phyloP scores from a whole-genome alignment of 2,329 filamentous ascomycete species.

The Karstenula rhodostoma region DNA sequence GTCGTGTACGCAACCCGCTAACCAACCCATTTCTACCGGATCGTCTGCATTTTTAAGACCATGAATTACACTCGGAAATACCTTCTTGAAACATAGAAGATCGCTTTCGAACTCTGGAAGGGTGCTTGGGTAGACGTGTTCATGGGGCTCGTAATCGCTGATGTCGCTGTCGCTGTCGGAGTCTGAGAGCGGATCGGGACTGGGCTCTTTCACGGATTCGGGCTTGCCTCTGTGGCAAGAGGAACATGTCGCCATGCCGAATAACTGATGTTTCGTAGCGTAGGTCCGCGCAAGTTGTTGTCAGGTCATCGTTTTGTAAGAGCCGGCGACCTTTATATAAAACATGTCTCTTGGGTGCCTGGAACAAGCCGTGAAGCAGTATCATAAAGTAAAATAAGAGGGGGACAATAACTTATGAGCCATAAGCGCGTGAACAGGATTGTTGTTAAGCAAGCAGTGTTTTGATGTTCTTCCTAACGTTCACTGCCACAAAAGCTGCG shows the following conservation, averaged over 20 bases:
- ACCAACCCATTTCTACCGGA: slow-evolving; percentile 13
- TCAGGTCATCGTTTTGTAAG: background rate
- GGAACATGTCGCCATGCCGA: background rate
- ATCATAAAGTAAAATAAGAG: background rate
- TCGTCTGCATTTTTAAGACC: background rate
- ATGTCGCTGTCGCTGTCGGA: slow-evolving; percentile 1
- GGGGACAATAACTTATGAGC: background rate
- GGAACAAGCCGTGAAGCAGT: slow-evolving; percentile 7
- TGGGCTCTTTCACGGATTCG: background rate
- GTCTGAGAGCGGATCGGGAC: background rate
- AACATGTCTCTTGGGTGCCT: slow-evolving; percentile 3
- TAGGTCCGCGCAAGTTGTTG: background rate
- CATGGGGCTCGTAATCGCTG: background rate
- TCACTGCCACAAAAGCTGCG: background rate
- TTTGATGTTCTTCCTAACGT: background rate
- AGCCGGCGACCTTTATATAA: background rate
- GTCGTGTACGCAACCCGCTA: slow-evolving; percentile 15
- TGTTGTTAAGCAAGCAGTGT: background rate
- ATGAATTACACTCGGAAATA: slow-evolving; percentile 14
- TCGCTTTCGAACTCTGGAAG: slow-evolving; percentile 4
- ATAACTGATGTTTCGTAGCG: background rate
- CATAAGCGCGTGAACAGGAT: background rate
- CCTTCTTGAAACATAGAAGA: background rate
- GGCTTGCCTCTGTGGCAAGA: background rate
- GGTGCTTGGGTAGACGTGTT: background rate